phyloP scores from a whole-genome alignment of 371 early-diverging fungal genomes.

The Synchytrium microbalum region DNA sequence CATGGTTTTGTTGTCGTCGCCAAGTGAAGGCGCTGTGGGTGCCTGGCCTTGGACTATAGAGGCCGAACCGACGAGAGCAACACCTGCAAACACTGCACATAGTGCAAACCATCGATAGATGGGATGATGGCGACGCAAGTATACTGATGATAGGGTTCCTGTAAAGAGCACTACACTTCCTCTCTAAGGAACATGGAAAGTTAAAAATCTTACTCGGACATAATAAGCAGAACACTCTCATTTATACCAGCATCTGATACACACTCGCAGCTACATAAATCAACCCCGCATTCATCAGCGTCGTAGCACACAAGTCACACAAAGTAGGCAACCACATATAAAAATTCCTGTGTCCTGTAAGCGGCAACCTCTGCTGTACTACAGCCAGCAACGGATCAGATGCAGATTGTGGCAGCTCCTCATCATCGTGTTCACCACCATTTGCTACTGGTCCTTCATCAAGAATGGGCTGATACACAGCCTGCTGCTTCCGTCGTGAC shows the following conservation, averaged over 20 bases:
- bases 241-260: conserved; percentile 92
- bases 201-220: no score
- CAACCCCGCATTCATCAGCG: conserved; percentile 92
- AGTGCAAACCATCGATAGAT: conserved; percentile 76
- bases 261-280: conserved; percentile 85
- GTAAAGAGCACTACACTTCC: conserved; percentile 93
- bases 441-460: not conserved
- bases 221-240: no score
- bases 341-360: conserved; percentile 52
- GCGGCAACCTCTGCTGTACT: not conserved
- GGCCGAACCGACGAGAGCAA: conserved; percentile 72
- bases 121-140: conserved; percentile 68
- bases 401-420: no score
- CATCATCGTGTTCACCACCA: not conserved
- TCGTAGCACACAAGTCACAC: conserved; percentile 88
- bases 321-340: conserved; percentile 84
- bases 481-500: not conserved
- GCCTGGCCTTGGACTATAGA: conserved; percentile 15
- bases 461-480: not conserved
- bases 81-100: conserved; percentile 65
- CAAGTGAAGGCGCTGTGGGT: not conserved
- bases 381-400: not conserved
- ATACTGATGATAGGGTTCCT: conserved; percentile 74
- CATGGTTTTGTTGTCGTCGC: conserved; percentile 2
- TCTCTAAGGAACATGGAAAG: no score